These are phyloP conservation scores for Pleurotus citrinopileatus DNA, from an alignment of 768 basidiomycete genomes.

Conservation along the genomic window DNA sequence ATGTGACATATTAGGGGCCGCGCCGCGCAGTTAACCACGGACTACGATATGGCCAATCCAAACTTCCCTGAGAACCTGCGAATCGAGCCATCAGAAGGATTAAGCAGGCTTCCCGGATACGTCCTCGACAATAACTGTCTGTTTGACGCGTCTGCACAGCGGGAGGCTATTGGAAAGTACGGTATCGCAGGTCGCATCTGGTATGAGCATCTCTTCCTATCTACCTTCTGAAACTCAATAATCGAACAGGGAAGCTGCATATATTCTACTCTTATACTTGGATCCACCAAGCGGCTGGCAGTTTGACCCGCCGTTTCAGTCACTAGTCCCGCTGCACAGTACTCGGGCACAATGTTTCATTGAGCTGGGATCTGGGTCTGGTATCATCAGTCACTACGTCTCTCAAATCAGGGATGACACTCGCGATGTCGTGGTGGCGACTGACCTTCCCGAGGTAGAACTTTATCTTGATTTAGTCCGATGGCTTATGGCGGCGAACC, in stretches of 20 bases:
- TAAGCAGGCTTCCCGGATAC: conserved; percentile 12
- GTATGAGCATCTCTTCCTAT: conserved; percentile 33
- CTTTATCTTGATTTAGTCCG: background rate
- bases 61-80: conserved; percentile 39
- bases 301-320: conserved; percentile 56
- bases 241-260: conserved; percentile 67
- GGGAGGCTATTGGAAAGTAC: conserved; percentile 60
- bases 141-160: conserved; percentile 41
- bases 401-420: conserved; percentile 28
- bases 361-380: conserved; percentile 81
- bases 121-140: conserved; percentile 13
- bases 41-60: conserved; percentile 16
- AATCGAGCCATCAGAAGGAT: conserved; percentile 31
- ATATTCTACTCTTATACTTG: conserved; percentile 56
- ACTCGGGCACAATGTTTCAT: conserved; percentile 37
- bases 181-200: conserved; percentile 87
- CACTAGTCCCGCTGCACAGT: conserved; percentile 12
- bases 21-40: background rate
- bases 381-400: conserved; percentile 52
- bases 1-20: conserved; percentile 13
- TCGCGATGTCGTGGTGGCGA: conserved; percentile 52
- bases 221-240: background rate
- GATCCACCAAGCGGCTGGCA: conserved; percentile 28
- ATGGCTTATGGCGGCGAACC: too few relatives aligned
- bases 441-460: conserved; percentile 76